Evolutionary conservation across 345 rosid species (phyloP).

Genomic region (Camelina laxa): DNA sequence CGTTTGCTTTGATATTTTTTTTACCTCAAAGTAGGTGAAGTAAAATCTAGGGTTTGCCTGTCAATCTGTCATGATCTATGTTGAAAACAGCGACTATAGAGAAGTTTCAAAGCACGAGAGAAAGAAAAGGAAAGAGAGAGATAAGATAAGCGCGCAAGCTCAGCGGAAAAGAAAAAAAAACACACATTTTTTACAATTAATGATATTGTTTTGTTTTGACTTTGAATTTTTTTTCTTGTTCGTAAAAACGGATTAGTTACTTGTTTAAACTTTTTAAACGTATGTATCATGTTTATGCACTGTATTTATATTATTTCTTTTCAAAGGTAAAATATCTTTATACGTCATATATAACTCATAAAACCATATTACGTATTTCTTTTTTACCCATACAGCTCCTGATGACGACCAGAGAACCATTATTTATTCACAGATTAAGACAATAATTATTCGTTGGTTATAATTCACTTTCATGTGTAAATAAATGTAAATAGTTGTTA

Average conservation of each 20-base stretch:
- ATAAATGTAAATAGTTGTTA: neutral
- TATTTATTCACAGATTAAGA: conserved; percentile 13
- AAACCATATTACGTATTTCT: too few relatives aligned
- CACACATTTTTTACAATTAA: too few relatives aligned
- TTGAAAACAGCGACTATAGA: neutral
- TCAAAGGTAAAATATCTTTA: too few relatives aligned
- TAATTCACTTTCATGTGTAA: neutral
- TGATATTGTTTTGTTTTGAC: too few relatives aligned
- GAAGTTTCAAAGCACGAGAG: conserved; percentile 19
- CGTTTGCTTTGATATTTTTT: conserved; percentile 32
- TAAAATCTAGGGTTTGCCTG: conserved; percentile 22
- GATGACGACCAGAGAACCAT: neutral
- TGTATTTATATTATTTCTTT: too few relatives aligned
- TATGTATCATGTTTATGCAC: too few relatives aligned
- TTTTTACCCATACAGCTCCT: too few relatives aligned
- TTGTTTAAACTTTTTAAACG: too few relatives aligned
- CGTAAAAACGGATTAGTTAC: too few relatives aligned
- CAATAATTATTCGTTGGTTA: neutral
- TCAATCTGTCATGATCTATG: conserved; percentile 22
- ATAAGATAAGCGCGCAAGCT: conserved; percentile 15
- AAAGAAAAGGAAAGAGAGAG: neutral
- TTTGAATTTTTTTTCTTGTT: too few relatives aligned
- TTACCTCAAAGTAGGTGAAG: conserved; percentile 39
- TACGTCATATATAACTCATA: too few relatives aligned
- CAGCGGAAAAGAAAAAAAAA: too few relatives aligned